Percentiles rank a stretch among this genome's conserved stretches.
Evolutionary conservation across 306 rosid species (phyloP).

Genomic region (Cyclanthera cordifolia): DNA sequence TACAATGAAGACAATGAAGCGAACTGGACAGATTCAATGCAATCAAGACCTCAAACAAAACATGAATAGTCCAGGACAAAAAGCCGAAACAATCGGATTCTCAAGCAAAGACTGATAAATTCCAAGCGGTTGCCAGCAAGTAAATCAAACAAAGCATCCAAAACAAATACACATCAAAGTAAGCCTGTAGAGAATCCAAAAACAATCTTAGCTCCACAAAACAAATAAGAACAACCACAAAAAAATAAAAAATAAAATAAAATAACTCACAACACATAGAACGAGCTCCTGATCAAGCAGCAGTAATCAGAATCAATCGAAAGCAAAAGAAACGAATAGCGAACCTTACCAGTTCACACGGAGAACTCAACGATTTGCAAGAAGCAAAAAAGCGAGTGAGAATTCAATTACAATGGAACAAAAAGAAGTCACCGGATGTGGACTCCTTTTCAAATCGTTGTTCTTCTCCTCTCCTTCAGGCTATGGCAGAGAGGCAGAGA

Average conservation of each 20-base stretch:
- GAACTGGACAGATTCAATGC: not conserved
- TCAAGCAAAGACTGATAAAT: not conserved
- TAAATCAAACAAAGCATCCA: not conserved
- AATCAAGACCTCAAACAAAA: not conserved
- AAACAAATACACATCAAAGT: not conserved
- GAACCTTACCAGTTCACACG: constrained; percentile 7
- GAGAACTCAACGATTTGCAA: not conserved
- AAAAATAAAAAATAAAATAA: not conserved
- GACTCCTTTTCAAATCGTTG: not conserved
- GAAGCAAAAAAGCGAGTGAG: constrained; percentile 2
- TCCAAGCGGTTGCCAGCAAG: not conserved
- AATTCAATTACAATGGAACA: not conserved
- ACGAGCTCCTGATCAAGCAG: constrained; percentile 1
- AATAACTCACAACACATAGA: not conserved
- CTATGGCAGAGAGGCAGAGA: constrained; percentile 1
- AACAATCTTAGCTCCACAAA: not conserved
- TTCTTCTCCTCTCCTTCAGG: not conserved
- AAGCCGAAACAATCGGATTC: not conserved
- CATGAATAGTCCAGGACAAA: not conserved
- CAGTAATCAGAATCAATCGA: constrained; percentile 1
- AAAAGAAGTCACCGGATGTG: not conserved
- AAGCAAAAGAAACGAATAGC: not conserved
- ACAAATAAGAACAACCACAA: not conserved
- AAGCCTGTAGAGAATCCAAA: not conserved
- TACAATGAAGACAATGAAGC: not conserved